Conservation (phyloP, 352 stramenopile genomes). For the Thalassiosira ordinaria region DNA sequence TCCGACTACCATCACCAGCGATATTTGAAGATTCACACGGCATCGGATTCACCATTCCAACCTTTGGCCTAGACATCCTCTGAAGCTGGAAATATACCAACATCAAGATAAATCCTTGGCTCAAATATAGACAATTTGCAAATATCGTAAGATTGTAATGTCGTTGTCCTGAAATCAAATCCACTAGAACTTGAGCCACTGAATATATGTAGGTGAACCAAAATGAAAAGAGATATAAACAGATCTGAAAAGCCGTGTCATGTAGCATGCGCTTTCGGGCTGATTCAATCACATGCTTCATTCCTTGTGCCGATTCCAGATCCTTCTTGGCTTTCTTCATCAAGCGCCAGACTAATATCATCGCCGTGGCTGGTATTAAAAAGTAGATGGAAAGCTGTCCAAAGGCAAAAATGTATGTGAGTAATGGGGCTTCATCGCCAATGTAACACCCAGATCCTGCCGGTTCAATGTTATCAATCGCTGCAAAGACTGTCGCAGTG, state of each 20-base stretch:
- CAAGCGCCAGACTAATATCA: too few relatives aligned
- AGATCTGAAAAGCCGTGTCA: slow-evolving; percentile 23
- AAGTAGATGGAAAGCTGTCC: too few relatives aligned
- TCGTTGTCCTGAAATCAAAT: neutral
- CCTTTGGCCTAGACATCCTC: slow-evolving; percentile 15
- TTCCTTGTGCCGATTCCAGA: slow-evolving; percentile 1
- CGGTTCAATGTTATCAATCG: slow-evolving; percentile 25
- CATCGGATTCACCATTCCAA: too few relatives aligned
- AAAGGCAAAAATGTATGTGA: too few relatives aligned
- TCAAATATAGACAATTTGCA: slow-evolving; percentile 5
- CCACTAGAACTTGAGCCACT: neutral
- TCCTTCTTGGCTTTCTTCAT: too few relatives aligned
- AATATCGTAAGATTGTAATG: slow-evolving; percentile 9
- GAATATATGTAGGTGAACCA: slow-evolving; percentile 16
- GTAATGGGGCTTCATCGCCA: too few relatives aligned
- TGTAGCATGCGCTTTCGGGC: slow-evolving; percentile 20
- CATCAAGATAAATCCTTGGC: slow-evolving; percentile 21
- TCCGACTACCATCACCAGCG: neutral
- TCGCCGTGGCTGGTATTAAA: neutral
- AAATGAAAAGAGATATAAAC: slow-evolving; percentile 39
- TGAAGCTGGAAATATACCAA: slow-evolving; percentile 36
- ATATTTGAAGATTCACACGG: neutral
- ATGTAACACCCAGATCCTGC: neutral
- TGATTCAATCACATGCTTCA: slow-evolving; percentile 18
- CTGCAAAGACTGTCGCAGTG: neutral